Evolutionary conservation across 2,329 filamentous ascomycete species (phyloP), one percentile per base, ranked within the genome.

Genomic region (Coniochaeta sp.): DNA sequence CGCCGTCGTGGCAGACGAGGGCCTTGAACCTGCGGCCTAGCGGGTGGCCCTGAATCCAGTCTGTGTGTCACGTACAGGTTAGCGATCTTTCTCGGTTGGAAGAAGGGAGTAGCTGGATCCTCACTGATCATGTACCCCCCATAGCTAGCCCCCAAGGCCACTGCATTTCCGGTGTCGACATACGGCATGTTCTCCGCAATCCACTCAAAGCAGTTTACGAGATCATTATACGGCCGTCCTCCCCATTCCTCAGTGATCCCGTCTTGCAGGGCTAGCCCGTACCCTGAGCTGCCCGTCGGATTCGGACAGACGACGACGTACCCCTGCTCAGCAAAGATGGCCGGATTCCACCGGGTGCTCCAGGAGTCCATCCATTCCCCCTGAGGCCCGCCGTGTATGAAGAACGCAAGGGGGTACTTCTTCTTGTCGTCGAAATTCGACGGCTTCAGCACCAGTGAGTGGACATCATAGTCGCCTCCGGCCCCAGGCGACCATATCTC

Each of bases 1-100:
- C 88, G 56, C 92, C 92, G 66, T 96, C 91, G 71, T 96, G 92
- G 67, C 88, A 92, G 31, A 96, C 91, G 4, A 97, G 81, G 0
- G 91, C 91, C 73, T 91, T 91, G 82, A 97, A 96, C 66, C 89
- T 86, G 31, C 90, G 86, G 22, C 91, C 92, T 0, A 97, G 81
- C 1, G 85, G 81, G 64, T 95, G 89, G 8, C 93, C 93, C 74
- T 96, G 91, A 67, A 96, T 91, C 92, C 93, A 96, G 71, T 96
- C 81, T 75, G 50, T 68, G 64, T 14, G 4, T 66, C 26, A 28
- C 50, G 16, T 12, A 6, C 8, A 1, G 1, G 50, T 34, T 22
- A 55, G 26, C 3, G 2, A 1, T 36, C 34, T 36, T 6, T 36
- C 34, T n/a, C n/a, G n/a, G n/a, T n/a, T n/a, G n/a, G 61, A 38